Conservation (phyloP, 495 filamentous ascomycete species). For the Copromyces sp. region DNA sequence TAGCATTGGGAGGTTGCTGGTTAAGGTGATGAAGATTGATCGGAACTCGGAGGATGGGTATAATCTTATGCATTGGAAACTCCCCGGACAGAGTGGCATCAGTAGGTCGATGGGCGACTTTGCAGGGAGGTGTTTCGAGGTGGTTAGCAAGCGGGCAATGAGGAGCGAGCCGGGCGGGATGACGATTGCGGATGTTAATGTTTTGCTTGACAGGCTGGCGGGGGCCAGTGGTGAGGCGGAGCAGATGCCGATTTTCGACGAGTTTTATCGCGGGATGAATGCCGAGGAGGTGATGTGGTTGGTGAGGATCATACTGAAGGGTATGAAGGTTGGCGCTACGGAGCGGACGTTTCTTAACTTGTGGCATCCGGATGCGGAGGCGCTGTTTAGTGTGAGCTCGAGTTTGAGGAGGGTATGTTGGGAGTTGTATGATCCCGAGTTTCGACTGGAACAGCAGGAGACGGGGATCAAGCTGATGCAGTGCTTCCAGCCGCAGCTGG, state of each 20-base stretch:
- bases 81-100: slow-evolving; percentile 73
- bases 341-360: slow-evolving; percentile 84
- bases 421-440: slow-evolving; percentile 73
- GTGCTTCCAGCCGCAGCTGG: slow-evolving; percentile 94
- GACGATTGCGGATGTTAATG: slow-evolving; percentile 83
- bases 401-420: slow-evolving; percentile 88
- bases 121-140: slow-evolving; percentile 74
- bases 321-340: slow-evolving; percentile 97
- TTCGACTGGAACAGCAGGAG: slow-evolving; percentile 66
- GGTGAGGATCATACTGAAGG: slow-evolving; percentile 84
- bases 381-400: slow-evolving; percentile 72
- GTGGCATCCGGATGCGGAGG: slow-evolving; percentile 92
- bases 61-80: slow-evolving; percentile 84
- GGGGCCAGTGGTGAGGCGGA: slow-evolving; percentile 66
- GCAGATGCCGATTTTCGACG: slow-evolving; percentile 66
- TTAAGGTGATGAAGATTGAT: slow-evolving; percentile 88
- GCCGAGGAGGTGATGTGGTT: slow-evolving; percentile 90
- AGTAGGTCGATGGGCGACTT: slow-evolving; percentile 77
- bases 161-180: slow-evolving; percentile 61
- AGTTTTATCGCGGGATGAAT: slow-evolving; percentile 87
- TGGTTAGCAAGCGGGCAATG: slow-evolving; percentile 77
- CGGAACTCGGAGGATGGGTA: slow-evolving; percentile 82
- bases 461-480: slow-evolving; percentile 76
- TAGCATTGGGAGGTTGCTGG: slow-evolving; percentile 74
- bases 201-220: slow-evolving; percentile 70